phyloP scores from a whole-genome alignment of 257 asterid species.

The Verbena officinalis region DNA sequence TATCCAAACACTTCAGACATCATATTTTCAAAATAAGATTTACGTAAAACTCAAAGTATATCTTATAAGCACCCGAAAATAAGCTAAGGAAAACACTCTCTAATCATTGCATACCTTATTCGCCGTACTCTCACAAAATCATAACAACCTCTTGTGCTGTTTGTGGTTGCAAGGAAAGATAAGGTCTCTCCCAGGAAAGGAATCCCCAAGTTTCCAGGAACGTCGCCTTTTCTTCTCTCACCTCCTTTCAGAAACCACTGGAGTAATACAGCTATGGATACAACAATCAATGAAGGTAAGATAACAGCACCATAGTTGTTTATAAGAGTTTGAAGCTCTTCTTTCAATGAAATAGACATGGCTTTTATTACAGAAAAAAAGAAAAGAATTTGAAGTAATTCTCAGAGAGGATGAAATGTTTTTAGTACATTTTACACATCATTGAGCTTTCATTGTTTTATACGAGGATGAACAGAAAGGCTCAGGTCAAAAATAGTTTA shows the following conservation, averaged over 20 bases:
- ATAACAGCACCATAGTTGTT: conserved; percentile 20
- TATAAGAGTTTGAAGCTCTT: conserved; percentile 10
- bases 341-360: conserved; percentile 29
- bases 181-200: conserved; percentile 59
- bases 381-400: not conserved
- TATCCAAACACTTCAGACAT: too few species aligned
- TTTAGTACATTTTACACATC: not conserved
- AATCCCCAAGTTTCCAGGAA: conserved; percentile 60
- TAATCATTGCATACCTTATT: conserved; percentile 34
- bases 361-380: not conserved
- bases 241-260: not conserved
- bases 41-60: too few species aligned
- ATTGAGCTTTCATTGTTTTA: not conserved
- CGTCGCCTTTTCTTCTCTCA: conserved; percentile 12
- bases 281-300: conserved; percentile 30
- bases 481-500: not conserved
- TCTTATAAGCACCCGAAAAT: too few species aligned
- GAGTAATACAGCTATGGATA: conserved; percentile 26
- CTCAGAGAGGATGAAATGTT: not conserved
- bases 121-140: conserved; percentile 52
- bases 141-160: conserved; percentile 63
- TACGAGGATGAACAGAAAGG: not conserved
- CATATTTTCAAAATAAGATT: too few species aligned
- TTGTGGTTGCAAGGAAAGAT: conserved; percentile 53
- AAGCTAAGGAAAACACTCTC: too few species aligned